Conservation (phyloP, 345 rosid genomes). For the Syzygium aromaticum region DNA sequence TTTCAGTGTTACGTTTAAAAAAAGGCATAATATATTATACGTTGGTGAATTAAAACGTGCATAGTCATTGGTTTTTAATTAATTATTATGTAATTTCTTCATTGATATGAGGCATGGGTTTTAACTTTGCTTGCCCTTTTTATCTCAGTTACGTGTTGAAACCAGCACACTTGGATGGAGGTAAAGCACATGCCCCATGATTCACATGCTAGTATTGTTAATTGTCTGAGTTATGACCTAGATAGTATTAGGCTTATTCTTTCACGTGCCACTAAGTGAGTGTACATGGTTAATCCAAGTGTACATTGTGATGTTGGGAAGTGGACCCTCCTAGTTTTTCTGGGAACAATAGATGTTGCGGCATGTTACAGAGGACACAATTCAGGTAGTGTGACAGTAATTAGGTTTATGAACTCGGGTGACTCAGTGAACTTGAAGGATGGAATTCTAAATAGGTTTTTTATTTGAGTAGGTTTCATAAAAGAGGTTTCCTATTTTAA, state of each 20-base stretch:
- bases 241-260: not conserved
- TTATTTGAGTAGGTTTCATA: not conserved
- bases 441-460: not conserved
- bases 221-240: not conserved
- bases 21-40: too few relatives aligned
- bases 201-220: not conserved
- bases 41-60: too few relatives aligned
- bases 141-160: too few relatives aligned
- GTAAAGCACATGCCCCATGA: not conserved
- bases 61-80: too few relatives aligned
- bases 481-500: not conserved
- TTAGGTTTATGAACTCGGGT: not conserved
- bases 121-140: too few relatives aligned
- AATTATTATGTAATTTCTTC: too few relatives aligned
- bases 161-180: not conserved
- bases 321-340: not conserved
- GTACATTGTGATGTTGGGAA: not conserved
- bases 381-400: not conserved
- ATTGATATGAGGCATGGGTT: too few relatives aligned
- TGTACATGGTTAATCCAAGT: not conserved
- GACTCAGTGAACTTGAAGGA: not conserved
- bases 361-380: not conserved
- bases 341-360: not conserved
- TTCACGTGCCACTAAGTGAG: not conserved
- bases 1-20: too few relatives aligned